Evolutionary conservation across 805 yeast species (phyloP).

Genomic region (Debaryomyces maramus): DNA sequence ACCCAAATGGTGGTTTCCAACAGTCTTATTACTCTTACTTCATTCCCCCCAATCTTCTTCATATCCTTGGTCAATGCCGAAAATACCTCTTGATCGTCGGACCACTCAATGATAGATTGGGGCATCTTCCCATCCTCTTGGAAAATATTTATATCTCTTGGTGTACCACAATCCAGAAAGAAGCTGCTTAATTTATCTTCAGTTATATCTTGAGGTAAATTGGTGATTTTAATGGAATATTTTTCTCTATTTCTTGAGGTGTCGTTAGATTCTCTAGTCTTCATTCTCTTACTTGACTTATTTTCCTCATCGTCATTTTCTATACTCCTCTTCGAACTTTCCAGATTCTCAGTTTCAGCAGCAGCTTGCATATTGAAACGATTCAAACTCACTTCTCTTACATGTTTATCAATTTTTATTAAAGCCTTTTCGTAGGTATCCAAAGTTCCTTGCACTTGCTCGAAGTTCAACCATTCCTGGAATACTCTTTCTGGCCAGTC

Average conservation of each 20-base stretch:
- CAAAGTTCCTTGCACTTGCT: slow-evolving; percentile 32
- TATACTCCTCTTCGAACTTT: slow-evolving; percentile 8
- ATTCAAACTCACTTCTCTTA: slow-evolving; percentile 9
- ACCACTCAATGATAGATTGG: slow-evolving; percentile 62
- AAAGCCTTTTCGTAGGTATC: slow-evolving; percentile 21
- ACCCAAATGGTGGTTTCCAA: slow-evolving; percentile 63
- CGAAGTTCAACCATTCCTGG: slow-evolving; percentile 44
- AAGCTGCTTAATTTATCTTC: slow-evolving; percentile 41
- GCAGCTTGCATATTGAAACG: slow-evolving; percentile 6
- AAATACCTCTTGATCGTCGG: slow-evolving; percentile 45
- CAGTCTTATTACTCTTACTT: slow-evolving; percentile 47
- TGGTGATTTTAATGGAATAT: slow-evolving; percentile 52
- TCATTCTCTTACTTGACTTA: slow-evolving; percentile 8
- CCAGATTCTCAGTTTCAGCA: slow-evolving; percentile 5
- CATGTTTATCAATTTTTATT: slow-evolving; percentile 23
- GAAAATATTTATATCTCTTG: slow-evolving; percentile 34
- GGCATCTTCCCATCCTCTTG: slow-evolving; percentile 12
- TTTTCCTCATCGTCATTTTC: slow-evolving; percentile 7
- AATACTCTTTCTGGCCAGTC: slow-evolving; percentile 54
- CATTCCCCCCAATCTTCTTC: slow-evolving; percentile 44
- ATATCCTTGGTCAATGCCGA: slow-evolving; percentile 61
- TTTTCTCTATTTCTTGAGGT: slow-evolving; percentile 57
- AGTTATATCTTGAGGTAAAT: slow-evolving; percentile 42
- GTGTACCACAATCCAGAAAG: slow-evolving; percentile 63
- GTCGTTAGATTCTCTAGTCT: slow-evolving; percentile 2